Evolutionary conservation across 768 basidiomycete genomes (phyloP), one percentile per base, ranked within the genome.

Genomic region (Hypsizygus marmoreus): DNA sequence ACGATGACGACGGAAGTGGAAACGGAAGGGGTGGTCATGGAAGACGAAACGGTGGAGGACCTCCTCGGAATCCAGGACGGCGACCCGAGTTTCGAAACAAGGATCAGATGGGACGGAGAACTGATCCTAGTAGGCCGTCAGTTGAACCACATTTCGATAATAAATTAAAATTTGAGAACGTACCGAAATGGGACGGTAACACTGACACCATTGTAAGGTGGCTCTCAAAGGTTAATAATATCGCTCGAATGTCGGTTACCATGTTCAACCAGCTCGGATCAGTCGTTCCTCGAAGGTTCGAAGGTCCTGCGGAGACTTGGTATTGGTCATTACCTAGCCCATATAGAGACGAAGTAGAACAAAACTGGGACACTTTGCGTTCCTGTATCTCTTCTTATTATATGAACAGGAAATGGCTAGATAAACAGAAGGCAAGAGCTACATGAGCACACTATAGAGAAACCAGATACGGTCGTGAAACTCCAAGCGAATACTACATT

Each of bases 181-280:
- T 70, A 8, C 66, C 66, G 5, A 53, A 44, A 13, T 70, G 68
- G 69, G 59, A 68, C 44, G 68, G 68, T 0, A 54, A 69, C 35
- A 45, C 53, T 0, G 56, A 64, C 14, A 58, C 46, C 3, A 51
- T 68, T 5, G 54, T 55, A 2, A 8, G 59, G 28, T 69, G 68
- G 67, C 49, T 69, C 4, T 17, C 49, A 3, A 60, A 64, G 22
- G 45, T 70, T 3, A 63, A 65, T 41, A 31, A 56, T 13, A 43
- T 68, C 2, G 45, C 59, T 0, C 22, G 51, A 31, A 35, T 48
- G 13, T 66, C 64, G 0, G 3, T 9, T 2, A 47, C 40, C 2
- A 45, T 69, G 1, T 61, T 33, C 19, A 17, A 50, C 25, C 62
- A 69, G 40, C 45, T 70, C 4, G 69, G 69, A 16, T 32, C 16